Percentiles rank a stretch among this genome's conserved stretches.
These are phyloP conservation scores for Scheffersomyces quercinus DNA, from an alignment of 1,139 yeast genomes.

Conservation along the genomic window DNA sequence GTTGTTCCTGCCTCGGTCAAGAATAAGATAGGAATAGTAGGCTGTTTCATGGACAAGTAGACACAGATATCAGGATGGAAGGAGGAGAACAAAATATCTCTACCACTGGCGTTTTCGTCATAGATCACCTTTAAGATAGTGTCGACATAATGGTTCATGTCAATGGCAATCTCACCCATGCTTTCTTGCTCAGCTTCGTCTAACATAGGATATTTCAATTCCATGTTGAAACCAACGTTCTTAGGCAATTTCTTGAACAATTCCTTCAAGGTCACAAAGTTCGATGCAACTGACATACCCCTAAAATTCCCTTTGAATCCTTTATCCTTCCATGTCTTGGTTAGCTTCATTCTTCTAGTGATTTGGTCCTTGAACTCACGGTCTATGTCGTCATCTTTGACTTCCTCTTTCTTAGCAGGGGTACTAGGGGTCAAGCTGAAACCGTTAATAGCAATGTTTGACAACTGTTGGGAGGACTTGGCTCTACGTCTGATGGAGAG, in stretches of 20 bases:
- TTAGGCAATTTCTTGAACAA: constrained; percentile 78
- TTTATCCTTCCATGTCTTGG: constrained; percentile 82
- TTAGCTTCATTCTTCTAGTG: constrained; percentile 74
- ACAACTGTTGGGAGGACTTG: constrained; percentile 35
- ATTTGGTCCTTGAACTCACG: constrained; percentile 40
- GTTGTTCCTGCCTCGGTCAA: constrained; percentile 87
- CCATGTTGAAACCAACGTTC: constrained; percentile 90
- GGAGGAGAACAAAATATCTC: constrained; percentile 88
- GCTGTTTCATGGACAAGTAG: constrained; percentile 85
- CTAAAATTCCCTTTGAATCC: constrained; percentile 91
- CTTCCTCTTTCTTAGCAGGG: not conserved
- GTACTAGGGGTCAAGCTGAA: constrained; percentile 1
- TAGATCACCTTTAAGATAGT: constrained; percentile 79
- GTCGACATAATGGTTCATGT: constrained; percentile 84
- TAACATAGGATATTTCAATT: constrained; percentile 92
- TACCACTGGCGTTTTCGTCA: constrained; percentile 68
- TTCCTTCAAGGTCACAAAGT: constrained; percentile 86
- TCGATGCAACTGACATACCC: constrained; percentile 88
- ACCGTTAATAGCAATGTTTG: not conserved
- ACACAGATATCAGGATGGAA: constrained; percentile 95
- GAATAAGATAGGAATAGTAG: constrained; percentile 85
- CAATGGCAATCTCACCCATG: constrained; percentile 83
- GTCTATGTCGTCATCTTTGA: constrained; percentile 34
- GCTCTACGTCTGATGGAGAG: constrained; percentile 42
- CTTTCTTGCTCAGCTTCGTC: constrained; percentile 90